Percentiles rank a stretch among this genome's conserved stretches.
phyloP scores from a whole-genome alignment of 768 basidiomycete genomes.

The Termitomyces titanicus region DNA sequence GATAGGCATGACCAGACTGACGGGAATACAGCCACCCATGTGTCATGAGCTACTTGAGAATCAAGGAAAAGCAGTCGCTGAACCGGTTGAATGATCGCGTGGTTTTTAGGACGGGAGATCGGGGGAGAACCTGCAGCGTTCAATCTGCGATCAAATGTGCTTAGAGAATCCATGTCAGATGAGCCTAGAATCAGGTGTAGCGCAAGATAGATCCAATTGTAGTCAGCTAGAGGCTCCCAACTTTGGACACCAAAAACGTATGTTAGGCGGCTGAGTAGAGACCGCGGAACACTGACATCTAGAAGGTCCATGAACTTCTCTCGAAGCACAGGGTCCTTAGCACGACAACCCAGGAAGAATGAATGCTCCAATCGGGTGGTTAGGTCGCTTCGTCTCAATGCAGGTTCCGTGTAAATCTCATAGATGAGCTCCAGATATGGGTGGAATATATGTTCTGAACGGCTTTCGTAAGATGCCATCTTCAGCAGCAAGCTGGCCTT shows the following conservation, averaged over 20 bases:
- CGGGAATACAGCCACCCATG: slow-evolving; percentile 87
- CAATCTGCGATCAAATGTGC: slow-evolving; percentile 37
- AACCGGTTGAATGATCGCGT: slow-evolving; percentile 68
- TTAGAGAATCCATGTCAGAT: slow-evolving; percentile 39
- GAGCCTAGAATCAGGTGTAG: slow-evolving; percentile 82
- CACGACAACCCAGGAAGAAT: slow-evolving; percentile 89
- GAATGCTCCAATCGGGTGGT: slow-evolving; percentile 91
- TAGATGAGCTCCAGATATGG: slow-evolving; percentile 87
- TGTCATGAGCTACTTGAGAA: slow-evolving; percentile 68
- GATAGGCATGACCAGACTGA: slow-evolving; percentile 83
- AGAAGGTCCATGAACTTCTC: slow-evolving; percentile 87
- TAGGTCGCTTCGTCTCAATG: slow-evolving; percentile 85
- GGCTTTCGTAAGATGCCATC: slow-evolving; percentile 80
- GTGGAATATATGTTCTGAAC: slow-evolving; percentile 75
- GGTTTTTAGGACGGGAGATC: slow-evolving; percentile 39
- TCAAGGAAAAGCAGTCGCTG: slow-evolving; percentile 84
- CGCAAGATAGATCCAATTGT: slow-evolving; percentile 93
- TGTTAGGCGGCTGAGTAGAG: slow-evolving; percentile 75
- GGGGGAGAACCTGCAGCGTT: slow-evolving; percentile 26
- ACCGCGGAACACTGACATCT: slow-evolving; percentile 83
- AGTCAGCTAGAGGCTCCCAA: slow-evolving; percentile 90
- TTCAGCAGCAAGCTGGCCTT: slow-evolving; percentile 86
- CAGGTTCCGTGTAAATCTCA: slow-evolving; percentile 89
- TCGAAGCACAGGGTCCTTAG: slow-evolving; percentile 73
- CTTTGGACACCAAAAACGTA: slow-evolving; percentile 92